Percentiles rank a stretch among this genome's conserved stretches.
phyloP scores from a whole-genome alignment of 2,329 filamentous ascomycete species.

The Curvularia verruculosa region DNA sequence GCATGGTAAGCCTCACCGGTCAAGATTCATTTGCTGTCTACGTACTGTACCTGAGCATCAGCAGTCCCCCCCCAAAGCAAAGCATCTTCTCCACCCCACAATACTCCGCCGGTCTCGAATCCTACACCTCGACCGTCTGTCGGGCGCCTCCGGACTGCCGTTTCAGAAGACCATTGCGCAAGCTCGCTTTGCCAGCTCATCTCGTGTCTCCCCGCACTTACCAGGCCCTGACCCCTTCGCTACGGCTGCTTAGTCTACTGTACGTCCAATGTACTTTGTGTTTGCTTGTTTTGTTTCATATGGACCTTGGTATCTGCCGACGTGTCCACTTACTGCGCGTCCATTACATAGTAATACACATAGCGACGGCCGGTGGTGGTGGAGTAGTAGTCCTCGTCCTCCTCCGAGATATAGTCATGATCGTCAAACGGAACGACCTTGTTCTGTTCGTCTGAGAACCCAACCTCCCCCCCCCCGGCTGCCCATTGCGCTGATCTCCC shows the following conservation, averaged over 20 bases:
- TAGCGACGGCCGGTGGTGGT: not conserved
- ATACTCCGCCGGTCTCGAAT: constrained; percentile 12
- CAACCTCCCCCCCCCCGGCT: not conserved
- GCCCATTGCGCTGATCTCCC: not conserved
- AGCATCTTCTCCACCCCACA: constrained; percentile 5
- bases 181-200: constrained; percentile 17
- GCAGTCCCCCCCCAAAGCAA: not conserved
- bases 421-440: too few relatives aligned
- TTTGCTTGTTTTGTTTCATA: not conserved
- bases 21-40: not conserved
- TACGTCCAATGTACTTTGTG: not conserved
- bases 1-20: constrained; percentile 40
- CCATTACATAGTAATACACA: not conserved
- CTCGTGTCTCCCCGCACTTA: constrained; percentile 9
- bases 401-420: too few relatives aligned
- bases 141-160: constrained; percentile 9
- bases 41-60: not conserved
- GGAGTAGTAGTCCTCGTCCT: too few relatives aligned
- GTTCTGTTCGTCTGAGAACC: too few relatives aligned
- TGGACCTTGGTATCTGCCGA: not conserved
- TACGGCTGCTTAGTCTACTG: not conserved
- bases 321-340: constrained; percentile 6
- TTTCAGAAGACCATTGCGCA: constrained; percentile 13
- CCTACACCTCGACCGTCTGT: constrained; percentile 2
- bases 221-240: constrained; percentile 3